These are phyloP conservation scores for Macrophomina pseudophaseolina DNA, from an alignment of 2,329 filamentous ascomycete species.

Conservation along the genomic window DNA sequence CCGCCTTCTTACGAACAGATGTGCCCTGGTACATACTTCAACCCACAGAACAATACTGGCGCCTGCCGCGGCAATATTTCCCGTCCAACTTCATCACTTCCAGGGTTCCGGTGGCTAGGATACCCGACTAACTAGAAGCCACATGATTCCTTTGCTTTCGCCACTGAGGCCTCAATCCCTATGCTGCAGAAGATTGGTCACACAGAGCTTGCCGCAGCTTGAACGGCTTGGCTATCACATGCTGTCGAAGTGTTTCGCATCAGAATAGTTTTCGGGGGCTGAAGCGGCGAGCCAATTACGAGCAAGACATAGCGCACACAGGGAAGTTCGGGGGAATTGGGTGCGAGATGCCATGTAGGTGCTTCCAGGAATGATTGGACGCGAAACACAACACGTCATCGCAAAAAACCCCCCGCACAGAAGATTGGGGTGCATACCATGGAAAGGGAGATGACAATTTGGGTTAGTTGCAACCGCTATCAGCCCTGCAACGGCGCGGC, in stretches of 20 bases:
- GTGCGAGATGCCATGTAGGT: neutral
- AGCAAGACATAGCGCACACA: neutral
- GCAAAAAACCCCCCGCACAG: neutral
- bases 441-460: neutral
- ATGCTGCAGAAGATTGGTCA: no score
- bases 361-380: neutral
- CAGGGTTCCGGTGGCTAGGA: no score
- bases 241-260: neutral
- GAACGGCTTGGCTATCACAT: neutral
- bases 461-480: conserved; percentile 2
- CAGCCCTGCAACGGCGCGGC: conserved; percentile 6
- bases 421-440: neutral
- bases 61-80: no score
- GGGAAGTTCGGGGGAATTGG: neutral
- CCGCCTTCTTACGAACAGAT: no score
- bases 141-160: no score
- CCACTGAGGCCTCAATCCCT: no score
- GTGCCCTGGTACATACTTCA: no score
- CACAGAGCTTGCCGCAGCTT: neutral
- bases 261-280: neutral
- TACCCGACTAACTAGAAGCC: no score
- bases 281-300: neutral
- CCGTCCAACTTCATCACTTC: no score
- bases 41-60: no score
- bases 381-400: neutral